phyloP scores from a whole-genome alignment of 495 filamentous ascomycete species.

The Xanthoparmelia taractica region DNA sequence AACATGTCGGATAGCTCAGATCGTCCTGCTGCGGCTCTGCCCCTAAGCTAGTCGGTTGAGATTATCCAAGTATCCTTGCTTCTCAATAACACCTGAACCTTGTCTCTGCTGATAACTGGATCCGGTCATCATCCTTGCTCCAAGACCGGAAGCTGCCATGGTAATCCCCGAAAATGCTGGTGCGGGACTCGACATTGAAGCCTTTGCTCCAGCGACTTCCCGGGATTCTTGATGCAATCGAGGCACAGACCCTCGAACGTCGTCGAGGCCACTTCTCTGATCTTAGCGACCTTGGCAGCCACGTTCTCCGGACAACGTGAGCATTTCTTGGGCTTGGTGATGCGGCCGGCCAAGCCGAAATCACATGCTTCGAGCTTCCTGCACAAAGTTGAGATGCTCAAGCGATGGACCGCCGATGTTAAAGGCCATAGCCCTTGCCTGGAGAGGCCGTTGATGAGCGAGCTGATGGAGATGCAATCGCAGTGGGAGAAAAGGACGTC shows the following conservation, averaged over 20 bases:
- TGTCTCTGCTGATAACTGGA: neutral
- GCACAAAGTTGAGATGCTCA: conserved; percentile 6
- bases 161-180: neutral
- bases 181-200: conserved; percentile 4
- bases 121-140: neutral
- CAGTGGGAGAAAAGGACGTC: conserved; percentile 5
- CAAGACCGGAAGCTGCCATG: neutral
- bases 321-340: conserved; percentile 5
- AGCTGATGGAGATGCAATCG: conserved; percentile 12
- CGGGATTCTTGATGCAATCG: neutral
- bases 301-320: neutral
- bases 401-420: neutral
- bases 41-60: neutral
- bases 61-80: neutral
- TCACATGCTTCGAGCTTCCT: conserved; percentile 7
- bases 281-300: conserved; percentile 3
- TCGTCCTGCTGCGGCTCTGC: neutral
- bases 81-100: neutral
- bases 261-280: neutral
- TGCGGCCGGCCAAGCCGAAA: neutral
- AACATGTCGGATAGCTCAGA: neutral
- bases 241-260: conserved; percentile 6
- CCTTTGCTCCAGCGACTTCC: neutral
- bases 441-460: conserved; percentile 9
- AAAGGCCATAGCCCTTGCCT: conserved; percentile 6